phyloP scores from a whole-genome alignment of 2,329 filamentous ascomycete genomes.

The Penicillium oxalicum region DNA sequence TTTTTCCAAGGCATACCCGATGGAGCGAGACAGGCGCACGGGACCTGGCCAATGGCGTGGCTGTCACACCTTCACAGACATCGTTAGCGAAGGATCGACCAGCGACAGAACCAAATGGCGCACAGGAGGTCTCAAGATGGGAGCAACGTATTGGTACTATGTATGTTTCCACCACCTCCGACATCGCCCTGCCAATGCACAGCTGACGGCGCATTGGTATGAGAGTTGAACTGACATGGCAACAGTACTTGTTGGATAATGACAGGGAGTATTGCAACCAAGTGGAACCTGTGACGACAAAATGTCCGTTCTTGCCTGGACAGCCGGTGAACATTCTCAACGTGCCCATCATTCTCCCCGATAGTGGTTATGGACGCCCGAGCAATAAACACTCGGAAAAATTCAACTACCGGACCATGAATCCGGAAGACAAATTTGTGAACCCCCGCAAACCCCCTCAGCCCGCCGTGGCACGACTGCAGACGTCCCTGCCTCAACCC shows the following conservation, averaged over 20 bases:
- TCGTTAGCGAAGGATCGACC: conserved; percentile 69
- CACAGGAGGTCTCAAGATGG: conserved; percentile 81
- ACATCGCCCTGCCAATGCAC: too few relatives aligned
- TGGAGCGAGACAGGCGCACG: conserved; percentile 72
- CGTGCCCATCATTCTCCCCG: conserved; percentile 63
- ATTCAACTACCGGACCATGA: conserved; percentile 64
- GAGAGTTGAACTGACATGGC: conserved; percentile 7
- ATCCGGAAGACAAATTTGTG: conserved; percentile 69
- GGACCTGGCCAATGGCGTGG: conserved; percentile 76
- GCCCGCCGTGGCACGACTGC: conserved; percentile 42
- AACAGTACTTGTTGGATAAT: conserved; percentile 75
- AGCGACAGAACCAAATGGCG: conserved; percentile 51
- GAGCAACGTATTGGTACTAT: conserved; percentile 92
- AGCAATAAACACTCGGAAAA: conserved; percentile 58
- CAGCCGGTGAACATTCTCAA: conserved; percentile 80
- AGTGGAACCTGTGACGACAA: conserved; percentile 64
- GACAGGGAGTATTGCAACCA: conserved; percentile 71
- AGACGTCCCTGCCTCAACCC: conserved; percentile 38
- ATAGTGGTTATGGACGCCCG: conserved; percentile 51
- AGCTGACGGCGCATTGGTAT: not conserved
- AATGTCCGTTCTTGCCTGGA: conserved; percentile 80
- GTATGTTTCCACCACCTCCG: conserved; percentile 43
- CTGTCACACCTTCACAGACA: conserved; percentile 79
- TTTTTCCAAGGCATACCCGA: conserved; percentile 69
- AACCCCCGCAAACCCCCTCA: conserved; percentile 57